These are phyloP conservation scores for Ceratobasidium sp. DNA, from an alignment of 1,284 basidiomycete genomes.

Conservation along the genomic window DNA sequence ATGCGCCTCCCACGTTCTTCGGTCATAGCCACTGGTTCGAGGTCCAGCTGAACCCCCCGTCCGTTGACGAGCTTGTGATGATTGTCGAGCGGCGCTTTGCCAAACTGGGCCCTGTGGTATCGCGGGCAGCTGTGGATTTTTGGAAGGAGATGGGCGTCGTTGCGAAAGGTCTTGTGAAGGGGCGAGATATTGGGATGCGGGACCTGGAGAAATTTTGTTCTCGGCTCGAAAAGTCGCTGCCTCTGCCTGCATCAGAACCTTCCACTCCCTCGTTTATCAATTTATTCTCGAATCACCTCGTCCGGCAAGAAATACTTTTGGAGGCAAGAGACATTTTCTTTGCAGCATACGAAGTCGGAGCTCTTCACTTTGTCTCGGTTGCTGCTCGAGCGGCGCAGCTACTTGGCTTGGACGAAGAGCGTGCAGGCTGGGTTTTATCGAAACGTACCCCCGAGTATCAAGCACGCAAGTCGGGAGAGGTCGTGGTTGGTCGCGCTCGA, in stretches of 20 bases:
- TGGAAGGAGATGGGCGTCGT: slow-evolving; percentile 68
- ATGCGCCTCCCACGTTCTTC: slow-evolving; percentile 76
- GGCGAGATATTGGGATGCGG: slow-evolving; percentile 74
- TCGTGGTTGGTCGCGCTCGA: slow-evolving; percentile 70
- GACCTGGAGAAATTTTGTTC: slow-evolving; percentile 92
- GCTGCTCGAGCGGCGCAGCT: slow-evolving; percentile 68
- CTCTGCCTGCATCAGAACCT: slow-evolving; percentile 56
- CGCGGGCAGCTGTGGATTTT: slow-evolving; percentile 68
- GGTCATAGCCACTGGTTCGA: slow-evolving; percentile 86
- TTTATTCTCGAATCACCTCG: slow-evolving; percentile 78
- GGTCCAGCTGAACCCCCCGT: slow-evolving; percentile 73
- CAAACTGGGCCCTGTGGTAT: slow-evolving; percentile 66
- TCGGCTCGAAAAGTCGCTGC: slow-evolving; percentile 76
- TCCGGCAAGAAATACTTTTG: slow-evolving; percentile 92
- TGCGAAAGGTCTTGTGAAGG: slow-evolving; percentile 66
- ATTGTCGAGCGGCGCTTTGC: slow-evolving; percentile 80
- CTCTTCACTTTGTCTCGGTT: slow-evolving; percentile 66
- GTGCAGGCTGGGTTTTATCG: slow-evolving; percentile 67
- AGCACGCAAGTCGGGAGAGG: slow-evolving; percentile 72
- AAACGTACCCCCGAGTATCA: slow-evolving; percentile 78
- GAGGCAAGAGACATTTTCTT: slow-evolving; percentile 96
- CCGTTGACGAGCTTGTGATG: slow-evolving; percentile 72
- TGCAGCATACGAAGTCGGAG: slow-evolving; percentile 60
- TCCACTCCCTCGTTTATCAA: slow-evolving; percentile 60
- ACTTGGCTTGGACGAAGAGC: slow-evolving; percentile 75